phyloP scores from a whole-genome alignment of 2,329 filamentous ascomycete genomes.

The Camptophora hylomeconis region DNA sequence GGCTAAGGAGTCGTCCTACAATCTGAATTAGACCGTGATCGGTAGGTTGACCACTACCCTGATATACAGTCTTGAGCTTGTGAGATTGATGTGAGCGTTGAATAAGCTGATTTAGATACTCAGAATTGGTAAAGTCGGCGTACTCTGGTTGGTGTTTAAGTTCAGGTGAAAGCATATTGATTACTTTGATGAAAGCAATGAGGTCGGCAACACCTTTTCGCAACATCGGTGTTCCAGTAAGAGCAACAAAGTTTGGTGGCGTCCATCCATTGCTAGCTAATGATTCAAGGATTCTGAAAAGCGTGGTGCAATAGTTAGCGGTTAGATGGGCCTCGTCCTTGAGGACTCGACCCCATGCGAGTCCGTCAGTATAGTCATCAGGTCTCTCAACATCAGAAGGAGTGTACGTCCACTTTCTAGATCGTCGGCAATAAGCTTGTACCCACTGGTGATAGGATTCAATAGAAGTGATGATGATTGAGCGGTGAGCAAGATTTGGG shows the following conservation, averaged over 20 bases:
- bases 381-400: neutral
- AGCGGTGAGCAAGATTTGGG: too few species aligned
- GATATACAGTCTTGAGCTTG: too few species aligned
- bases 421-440: neutral
- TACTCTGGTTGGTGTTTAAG: too few species aligned
- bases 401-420: neutral
- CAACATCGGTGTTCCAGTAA: conserved; percentile 1
- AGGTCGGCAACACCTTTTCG: neutral
- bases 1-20: neutral
- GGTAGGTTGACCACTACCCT: too few species aligned
- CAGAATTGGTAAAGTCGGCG: too few species aligned
- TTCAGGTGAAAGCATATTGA: neutral
- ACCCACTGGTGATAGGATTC: conserved; percentile 1
- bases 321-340: conserved; percentile 1
- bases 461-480: too few species aligned
- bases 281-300: neutral
- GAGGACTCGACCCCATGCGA: conserved; percentile 1
- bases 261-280: neutral
- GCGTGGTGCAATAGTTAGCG: conserved; percentile 1
- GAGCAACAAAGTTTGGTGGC: neutral
- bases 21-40: too few species aligned
- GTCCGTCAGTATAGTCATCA: neutral
- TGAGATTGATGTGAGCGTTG: too few species aligned
- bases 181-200: neutral
- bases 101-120: too few species aligned